Base-by-base conservation (phyloP, 2,329 filamentous ascomycete genomes). In the Arachnomyces sp. region DNA sequence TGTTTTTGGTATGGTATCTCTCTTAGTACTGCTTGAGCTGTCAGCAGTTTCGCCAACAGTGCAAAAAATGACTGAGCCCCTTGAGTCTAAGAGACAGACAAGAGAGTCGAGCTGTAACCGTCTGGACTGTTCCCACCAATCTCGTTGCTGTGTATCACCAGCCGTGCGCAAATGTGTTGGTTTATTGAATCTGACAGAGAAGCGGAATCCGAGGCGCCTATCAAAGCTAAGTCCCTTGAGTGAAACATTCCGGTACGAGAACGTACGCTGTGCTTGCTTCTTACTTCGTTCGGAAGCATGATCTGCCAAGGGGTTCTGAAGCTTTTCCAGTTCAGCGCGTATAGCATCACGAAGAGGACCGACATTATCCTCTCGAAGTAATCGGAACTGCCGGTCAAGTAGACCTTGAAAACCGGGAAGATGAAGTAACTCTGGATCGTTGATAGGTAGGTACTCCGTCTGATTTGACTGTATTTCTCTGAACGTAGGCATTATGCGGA, bases 281-380 rank as follows among this genome's bases (percentile, higher is more conserved):
- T 9, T 25, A 5, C 9, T 5, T 5, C 21, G 21, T 5, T 9
- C 21, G 9, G 21, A 25, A 25, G 21, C 21, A 36, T 15, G 30
- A 32, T 30, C 28, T 18, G 8, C 16, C 39, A 30, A 11, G 21
- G 5, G 21, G 9, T 36, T 15, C 11, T 38, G 44, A 3, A 67
- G 53, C 30, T 25, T 38, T n/a, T 38, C 15, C 7, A 71, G 53
- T 36, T 69, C 59, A 16, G 62, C 46, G 30, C 62, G 60, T 2
- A 74, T 65, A 1, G 65, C 65, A 47, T 77, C 70, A 29, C 72
- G 62, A 3, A 79, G 57, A 42, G 75, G 68, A 0, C 72, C 72
- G 2, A 78, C 60, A 0, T 69, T 74, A 46, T 79, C 74, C 52
- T 78, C 72, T 2, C 75, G 65, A 1, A 78, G 52, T 1, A 78